A percentile compares a stretch with the other conserved stretches of the same genome.
Evolutionary conservation across 2,329 filamentous ascomycete species (phyloP).

Genomic region (Magnaporthales sp.): DNA sequence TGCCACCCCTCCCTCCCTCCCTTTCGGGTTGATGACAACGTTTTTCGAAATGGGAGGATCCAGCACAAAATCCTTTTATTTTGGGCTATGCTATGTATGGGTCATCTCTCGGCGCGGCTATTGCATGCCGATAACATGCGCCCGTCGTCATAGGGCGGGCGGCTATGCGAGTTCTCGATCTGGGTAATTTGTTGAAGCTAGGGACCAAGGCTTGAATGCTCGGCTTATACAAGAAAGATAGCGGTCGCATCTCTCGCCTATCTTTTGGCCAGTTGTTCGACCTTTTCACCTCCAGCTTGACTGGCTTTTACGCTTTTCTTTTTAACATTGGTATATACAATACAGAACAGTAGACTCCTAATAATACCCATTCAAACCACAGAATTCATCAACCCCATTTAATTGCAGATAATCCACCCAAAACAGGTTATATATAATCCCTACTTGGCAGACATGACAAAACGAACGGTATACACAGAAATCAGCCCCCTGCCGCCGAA

Average conservation of each 20-base stretch:
- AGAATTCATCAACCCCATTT: background rate
- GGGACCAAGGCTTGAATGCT: background rate
- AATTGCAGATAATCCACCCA: background rate
- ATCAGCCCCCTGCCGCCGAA: constrained; percentile 67
- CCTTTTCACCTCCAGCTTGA: background rate
- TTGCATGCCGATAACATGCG: background rate
- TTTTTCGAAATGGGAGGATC: background rate
- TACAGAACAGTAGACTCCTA: no score
- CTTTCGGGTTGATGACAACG: background rate
- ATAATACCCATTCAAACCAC: background rate
- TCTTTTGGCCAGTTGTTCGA: background rate
- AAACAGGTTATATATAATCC: background rate
- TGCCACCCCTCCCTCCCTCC: background rate
- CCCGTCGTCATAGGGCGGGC: background rate
- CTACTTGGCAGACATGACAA: constrained; percentile 46
- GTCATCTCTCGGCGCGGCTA: background rate
- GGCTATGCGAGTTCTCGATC: background rate
- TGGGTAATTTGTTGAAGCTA: background rate
- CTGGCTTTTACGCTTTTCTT: background rate
- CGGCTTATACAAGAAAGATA: background rate
- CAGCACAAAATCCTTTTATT: background rate
- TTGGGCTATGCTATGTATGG: background rate
- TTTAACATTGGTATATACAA: background rate
- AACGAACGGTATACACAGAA: constrained; percentile 63
- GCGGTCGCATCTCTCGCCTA: background rate